phyloP scores from a whole-genome alignment of 345 rosid species.

The Syzygium oleosum region DNA sequence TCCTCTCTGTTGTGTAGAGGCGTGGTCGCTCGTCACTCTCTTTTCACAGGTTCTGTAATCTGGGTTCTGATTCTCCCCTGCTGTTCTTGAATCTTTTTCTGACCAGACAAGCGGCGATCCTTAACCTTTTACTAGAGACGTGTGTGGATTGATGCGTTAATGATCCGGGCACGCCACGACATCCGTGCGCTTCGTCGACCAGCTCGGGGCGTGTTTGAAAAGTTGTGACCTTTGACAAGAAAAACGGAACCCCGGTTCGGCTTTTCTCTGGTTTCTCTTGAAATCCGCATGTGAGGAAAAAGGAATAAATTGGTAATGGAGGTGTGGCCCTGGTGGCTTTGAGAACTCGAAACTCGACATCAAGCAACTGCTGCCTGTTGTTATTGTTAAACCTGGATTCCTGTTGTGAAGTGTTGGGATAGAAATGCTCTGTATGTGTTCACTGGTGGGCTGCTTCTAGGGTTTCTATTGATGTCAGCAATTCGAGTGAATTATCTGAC shows the following conservation, averaged over 20 bases:
- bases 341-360: neutral
- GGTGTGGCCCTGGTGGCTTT: neutral
- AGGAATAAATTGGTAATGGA: neutral
- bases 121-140: neutral
- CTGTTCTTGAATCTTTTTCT: neutral
- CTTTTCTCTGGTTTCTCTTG: neutral
- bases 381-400: neutral
- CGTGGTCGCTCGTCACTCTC: neutral
- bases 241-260: neutral
- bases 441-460: neutral
- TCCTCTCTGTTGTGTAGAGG: neutral
- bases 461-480: neutral
- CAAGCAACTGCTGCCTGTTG: neutral
- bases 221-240: neutral
- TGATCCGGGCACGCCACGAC: neutral
- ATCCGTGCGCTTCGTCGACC: neutral
- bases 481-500: neutral
- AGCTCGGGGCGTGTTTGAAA: neutral
- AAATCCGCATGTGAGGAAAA: neutral
- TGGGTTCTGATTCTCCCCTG: neutral
- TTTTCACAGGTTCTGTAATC: neutral
- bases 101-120: neutral
- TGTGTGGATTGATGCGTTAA: neutral
- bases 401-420: neutral
- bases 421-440: neutral